Percentiles rank a stretch among this genome's conserved stretches.
Evolutionary conservation across 1,284 basidiomycete species (phyloP).

Genomic region (Vanrija pseudolonga): DNA sequence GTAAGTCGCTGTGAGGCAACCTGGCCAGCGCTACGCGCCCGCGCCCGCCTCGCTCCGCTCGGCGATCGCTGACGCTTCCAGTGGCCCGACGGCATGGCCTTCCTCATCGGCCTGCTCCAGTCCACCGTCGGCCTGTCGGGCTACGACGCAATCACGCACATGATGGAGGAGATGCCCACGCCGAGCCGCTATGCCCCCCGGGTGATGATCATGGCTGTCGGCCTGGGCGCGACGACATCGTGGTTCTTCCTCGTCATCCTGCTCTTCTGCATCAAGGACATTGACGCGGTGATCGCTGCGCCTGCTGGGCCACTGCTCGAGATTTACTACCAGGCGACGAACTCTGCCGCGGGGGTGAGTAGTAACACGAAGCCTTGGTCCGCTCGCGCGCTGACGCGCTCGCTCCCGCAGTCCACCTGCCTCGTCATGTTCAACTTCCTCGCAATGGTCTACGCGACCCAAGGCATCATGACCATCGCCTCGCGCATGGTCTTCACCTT

Average conservation of each 20-base stretch:
- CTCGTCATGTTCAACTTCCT: constrained; percentile 36
- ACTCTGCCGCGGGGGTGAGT: constrained; percentile 53
- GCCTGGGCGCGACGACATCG: constrained; percentile 58
- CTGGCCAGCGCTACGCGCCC: too few species aligned
- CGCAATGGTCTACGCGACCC: constrained; percentile 19
- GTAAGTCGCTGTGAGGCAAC: too few species aligned
- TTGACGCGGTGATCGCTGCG: constrained; percentile 56
- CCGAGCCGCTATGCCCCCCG: constrained; percentile 3
- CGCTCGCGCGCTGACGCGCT: constrained; percentile 40
- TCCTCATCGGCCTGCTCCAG: constrained; percentile 47
- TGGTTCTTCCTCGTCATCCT: constrained; percentile 62
- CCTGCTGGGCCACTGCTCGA: constrained; percentile 61
- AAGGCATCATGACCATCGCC: constrained; percentile 58
- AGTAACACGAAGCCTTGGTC: too few species aligned
- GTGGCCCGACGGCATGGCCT: constrained; percentile 49
- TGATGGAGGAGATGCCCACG: constrained; percentile 23
- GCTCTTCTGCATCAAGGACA: constrained; percentile 62
- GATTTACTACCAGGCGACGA: constrained; percentile 61
- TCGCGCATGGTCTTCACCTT: constrained; percentile 66
- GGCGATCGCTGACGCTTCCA: too few species aligned
- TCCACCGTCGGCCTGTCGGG: constrained; percentile 45
- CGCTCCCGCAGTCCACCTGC: constrained; percentile 44
- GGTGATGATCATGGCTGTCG: constrained; percentile 53
- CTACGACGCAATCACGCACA: constrained; percentile 21
- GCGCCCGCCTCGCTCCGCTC: too few species aligned